A percentile compares a stretch with the other conserved stretches of the same genome.
These are phyloP conservation scores for Dissophora globulifera DNA, from an alignment of 192 early-diverging fungal species.

Conservation along the genomic window DNA sequence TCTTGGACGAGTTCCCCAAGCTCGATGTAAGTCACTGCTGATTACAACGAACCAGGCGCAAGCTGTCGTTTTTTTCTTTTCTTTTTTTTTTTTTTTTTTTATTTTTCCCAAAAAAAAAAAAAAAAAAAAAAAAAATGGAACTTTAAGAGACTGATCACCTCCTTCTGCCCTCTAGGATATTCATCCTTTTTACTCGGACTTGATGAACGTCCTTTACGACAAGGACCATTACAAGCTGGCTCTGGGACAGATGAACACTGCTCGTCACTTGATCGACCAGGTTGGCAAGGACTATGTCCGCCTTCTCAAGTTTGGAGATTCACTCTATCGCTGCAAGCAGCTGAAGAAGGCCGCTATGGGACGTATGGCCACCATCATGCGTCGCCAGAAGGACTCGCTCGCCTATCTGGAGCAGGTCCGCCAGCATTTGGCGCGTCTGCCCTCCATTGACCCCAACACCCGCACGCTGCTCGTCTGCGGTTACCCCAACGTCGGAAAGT, in stretches of 20 bases:
- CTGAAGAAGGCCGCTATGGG: constrained; percentile 98
- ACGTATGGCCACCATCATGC: constrained; percentile 99
- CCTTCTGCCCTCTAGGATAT: constrained; percentile 90
- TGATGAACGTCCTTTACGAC: constrained; percentile 99
- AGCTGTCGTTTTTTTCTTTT: no score
- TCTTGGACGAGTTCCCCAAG: constrained; percentile 97
- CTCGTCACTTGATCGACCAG: constrained; percentile 95
- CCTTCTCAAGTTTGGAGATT: constrained; percentile 99
- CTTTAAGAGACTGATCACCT: no score
- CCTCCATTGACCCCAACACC: constrained; percentile 99
- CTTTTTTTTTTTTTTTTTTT: not conserved
- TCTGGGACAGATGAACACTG: constrained; percentile 97
- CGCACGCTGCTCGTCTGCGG: constrained; percentile 98
- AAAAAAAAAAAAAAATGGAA: no score
- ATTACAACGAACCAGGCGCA: no score
- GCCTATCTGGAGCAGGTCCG: constrained; percentile 99
- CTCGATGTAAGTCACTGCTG: constrained; percentile 93
- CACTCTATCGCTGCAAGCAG: constrained; percentile 99
- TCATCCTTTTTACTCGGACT: constrained; percentile 99
- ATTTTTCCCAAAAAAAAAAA: no score
- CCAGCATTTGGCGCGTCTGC: constrained; percentile 98
- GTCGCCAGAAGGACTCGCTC: constrained; percentile 96
- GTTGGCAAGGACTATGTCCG: constrained; percentile 98
- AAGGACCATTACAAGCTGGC: constrained; percentile 99
- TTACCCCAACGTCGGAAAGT: constrained; percentile 99